A percentile compares a stretch with the other conserved stretches of the same genome.
Conservation (phyloP, 768 basidiomycete species). For the Nidularia pulvinata region DNA sequence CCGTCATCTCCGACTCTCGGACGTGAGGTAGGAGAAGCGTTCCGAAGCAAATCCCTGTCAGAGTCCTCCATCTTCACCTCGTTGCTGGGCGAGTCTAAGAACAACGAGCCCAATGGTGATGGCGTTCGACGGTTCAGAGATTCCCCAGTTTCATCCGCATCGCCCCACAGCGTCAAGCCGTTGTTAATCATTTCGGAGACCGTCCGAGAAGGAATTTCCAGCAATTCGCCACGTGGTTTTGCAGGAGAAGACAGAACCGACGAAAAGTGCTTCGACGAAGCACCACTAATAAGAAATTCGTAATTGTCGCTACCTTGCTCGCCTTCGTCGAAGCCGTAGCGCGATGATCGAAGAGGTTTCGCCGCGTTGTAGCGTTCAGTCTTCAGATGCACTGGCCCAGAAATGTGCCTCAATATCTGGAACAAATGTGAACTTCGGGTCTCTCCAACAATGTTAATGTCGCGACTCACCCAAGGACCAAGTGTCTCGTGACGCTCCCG, state of each 20-base stretch:
- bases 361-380: not conserved
- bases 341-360: not conserved
- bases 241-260: slow-evolving; percentile 33
- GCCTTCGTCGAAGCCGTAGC: not conserved
- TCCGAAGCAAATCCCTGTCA: not conserved
- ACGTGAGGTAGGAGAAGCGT: not conserved
- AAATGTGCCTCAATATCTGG: slow-evolving; percentile 40
- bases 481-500: slow-evolving; percentile 48
- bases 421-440: slow-evolving; percentile 1
- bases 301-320: slow-evolving; percentile 38
- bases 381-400: slow-evolving; percentile 9
- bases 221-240: slow-evolving; percentile 31
- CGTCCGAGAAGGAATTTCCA: slow-evolving; percentile 44
- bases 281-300: slow-evolving; percentile 39
- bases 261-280: slow-evolving; percentile 38
- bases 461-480: slow-evolving; percentile 49
- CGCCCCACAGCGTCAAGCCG: slow-evolving; percentile 50
- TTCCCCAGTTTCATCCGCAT: slow-evolving; percentile 2
- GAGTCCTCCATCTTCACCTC: not conserved
- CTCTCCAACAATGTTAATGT: not conserved
- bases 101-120: no score
- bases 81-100: no score
- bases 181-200: slow-evolving; percentile 44
- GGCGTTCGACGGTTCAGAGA: no score
- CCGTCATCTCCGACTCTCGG: not conserved